A percentile compares a stretch with the other conserved stretches of the same genome.
Conservation (phyloP, 2,329 filamentous ascomycete species). For the Hypoxylon sp. region DNA sequence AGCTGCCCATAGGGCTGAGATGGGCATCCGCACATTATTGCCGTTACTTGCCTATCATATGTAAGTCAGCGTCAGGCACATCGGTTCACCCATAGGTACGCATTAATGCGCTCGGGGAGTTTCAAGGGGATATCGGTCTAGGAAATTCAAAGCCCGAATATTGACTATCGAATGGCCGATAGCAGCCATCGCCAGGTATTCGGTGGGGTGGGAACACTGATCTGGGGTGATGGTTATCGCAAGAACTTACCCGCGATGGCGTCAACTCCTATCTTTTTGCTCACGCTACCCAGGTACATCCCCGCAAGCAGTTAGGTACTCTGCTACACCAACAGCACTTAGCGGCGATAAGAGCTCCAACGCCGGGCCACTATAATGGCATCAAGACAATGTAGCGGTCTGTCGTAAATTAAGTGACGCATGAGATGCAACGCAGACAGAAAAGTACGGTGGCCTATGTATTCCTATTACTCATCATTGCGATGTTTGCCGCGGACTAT, state of each 20-base stretch:
- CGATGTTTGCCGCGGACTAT: conserved; percentile 18
- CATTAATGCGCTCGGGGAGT: conserved; percentile 24
- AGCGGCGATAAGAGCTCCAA: conserved; percentile 30
- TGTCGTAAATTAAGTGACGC: conserved; percentile 44
- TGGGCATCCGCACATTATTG: conserved; percentile 48
- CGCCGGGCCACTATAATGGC: conserved; percentile 12
- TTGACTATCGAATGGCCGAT: conserved; percentile 28
- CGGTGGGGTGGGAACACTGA: conserved; percentile 18
- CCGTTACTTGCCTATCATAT: conserved; percentile 30
- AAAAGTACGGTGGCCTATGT: conserved; percentile 13
- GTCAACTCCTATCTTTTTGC: conserved; percentile 35
- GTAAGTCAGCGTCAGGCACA: conserved; percentile 39
- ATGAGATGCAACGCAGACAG: conserved; percentile 35
- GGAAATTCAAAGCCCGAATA: conserved; percentile 44
- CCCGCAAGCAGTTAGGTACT: conserved; percentile 26
- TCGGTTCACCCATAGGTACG: conserved; percentile 24
- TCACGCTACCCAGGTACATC: conserved; percentile 1
- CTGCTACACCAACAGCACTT: conserved; percentile 3
- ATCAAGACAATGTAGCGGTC: conserved; percentile 41
- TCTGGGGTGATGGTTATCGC: conserved; percentile 30
- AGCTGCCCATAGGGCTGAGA: conserved; percentile 51
- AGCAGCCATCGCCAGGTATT: conserved; percentile 18
- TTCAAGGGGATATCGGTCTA: conserved; percentile 33
- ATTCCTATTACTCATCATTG: conserved; percentile 32
- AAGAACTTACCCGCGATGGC: conserved; percentile 46